A percentile compares a stretch with the other conserved stretches of the same genome.
phyloP scores from a whole-genome alignment of 352 stramenopile species.

The Globisporangium iwayamae region DNA sequence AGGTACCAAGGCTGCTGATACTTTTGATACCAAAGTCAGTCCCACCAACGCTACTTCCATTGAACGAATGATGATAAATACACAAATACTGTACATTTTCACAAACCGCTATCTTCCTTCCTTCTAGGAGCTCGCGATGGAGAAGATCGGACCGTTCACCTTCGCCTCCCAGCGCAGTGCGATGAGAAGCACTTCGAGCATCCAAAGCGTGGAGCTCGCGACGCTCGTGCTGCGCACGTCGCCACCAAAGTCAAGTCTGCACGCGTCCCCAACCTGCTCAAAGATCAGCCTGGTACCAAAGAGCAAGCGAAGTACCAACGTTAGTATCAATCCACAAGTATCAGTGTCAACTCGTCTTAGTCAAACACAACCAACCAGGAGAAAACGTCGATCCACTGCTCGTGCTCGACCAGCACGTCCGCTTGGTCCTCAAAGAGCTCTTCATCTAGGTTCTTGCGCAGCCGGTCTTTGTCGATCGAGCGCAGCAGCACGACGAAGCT shows the following conservation, averaged over 20 bases:
- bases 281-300: conserved; percentile 37
- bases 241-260: conserved; percentile 46
- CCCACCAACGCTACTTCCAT: neutral
- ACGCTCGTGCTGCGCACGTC: conserved; percentile 35
- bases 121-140: conserved; percentile 6
- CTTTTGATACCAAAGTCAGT: neutral
- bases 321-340: neutral
- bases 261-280: conserved; percentile 28
- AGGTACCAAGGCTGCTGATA: neutral
- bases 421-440: neutral
- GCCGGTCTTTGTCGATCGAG: conserved; percentile 27
- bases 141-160: conserved; percentile 41
- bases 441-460: conserved; percentile 3
- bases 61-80: neutral
- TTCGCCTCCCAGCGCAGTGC: conserved; percentile 53
- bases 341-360: neutral
- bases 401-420: neutral
- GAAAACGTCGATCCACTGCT: conserved; percentile 4
- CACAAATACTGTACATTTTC: neutral
- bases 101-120: neutral
- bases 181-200: conserved; percentile 64
- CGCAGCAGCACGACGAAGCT: conserved; percentile 45
- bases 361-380: neutral
- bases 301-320: neutral
- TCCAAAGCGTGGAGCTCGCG: conserved; percentile 47